Evolutionary conservation across 2,329 filamentous ascomycete genomes (phyloP).

Genomic region (Gaeumannomyces tritici): DNA sequence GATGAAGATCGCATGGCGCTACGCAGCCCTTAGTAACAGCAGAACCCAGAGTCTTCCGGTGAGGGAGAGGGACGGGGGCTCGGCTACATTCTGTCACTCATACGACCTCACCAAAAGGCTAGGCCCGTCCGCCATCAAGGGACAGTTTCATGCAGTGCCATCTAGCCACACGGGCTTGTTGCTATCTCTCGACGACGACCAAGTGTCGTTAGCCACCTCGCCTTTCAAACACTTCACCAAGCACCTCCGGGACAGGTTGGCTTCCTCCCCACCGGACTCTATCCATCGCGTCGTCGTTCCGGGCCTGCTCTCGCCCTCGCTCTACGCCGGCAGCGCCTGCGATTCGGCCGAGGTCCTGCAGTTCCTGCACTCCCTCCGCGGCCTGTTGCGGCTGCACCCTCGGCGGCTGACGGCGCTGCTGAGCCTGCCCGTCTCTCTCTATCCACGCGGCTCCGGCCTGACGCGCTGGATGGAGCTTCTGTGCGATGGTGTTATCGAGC

Average conservation of each 20-base stretch:
- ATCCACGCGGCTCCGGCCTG: slow-evolving; percentile 65
- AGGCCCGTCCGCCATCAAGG: slow-evolving; percentile 34
- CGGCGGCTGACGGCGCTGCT: slow-evolving; percentile 60
- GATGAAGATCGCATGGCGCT: slow-evolving; percentile 99
- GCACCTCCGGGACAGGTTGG: slow-evolving; percentile 45
- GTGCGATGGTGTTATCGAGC: slow-evolving; percentile 64
- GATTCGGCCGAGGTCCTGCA: slow-evolving; percentile 66
- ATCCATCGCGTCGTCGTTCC: slow-evolving; percentile 83
- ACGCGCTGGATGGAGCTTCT: slow-evolving; percentile 80
- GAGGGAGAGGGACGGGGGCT: slow-evolving; percentile 10
- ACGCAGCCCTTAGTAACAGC: slow-evolving; percentile 67
- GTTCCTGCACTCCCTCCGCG: slow-evolving; percentile 71
- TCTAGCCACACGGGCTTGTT: slow-evolving; percentile 27
- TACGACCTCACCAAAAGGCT: slow-evolving; percentile 65
- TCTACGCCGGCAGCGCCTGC: slow-evolving; percentile 62
- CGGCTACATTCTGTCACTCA: slow-evolving; percentile 54
- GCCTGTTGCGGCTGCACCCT: slow-evolving; percentile 60
- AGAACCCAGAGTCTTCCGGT: slow-evolving; percentile 6
- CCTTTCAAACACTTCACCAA: slow-evolving; percentile 57
- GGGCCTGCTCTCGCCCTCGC: slow-evolving; percentile 72
- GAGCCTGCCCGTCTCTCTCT: slow-evolving; percentile 71
- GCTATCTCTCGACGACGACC: slow-evolving; percentile 3
- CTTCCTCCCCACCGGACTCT: slow-evolving; percentile 44
- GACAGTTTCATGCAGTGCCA: slow-evolving; percentile 40
- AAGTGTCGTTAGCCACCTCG: slow-evolving; percentile 22